Conservation (phyloP, 2,329 filamentous ascomycete species). For the Ophiocordyceps camponoti-leonardi region DNA sequence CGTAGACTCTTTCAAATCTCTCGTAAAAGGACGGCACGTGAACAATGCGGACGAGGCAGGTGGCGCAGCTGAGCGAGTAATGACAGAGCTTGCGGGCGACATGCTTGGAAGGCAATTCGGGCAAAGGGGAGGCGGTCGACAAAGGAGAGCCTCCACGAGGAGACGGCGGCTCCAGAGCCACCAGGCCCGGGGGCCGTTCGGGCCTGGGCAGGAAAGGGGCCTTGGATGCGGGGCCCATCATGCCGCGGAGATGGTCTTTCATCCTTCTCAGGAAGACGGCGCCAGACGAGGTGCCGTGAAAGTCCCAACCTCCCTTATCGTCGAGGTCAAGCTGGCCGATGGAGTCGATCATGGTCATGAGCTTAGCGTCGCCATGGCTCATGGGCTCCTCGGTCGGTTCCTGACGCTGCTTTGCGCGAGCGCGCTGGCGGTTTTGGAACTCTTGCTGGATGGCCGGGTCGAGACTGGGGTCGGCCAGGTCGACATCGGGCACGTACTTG, state of each 20-base stretch:
- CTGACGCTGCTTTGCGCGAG: slow-evolving; percentile 26
- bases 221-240: slow-evolving; percentile 48
- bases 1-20: slow-evolving; percentile 63
- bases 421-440: slow-evolving; percentile 36
- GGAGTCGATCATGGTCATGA: slow-evolving; percentile 90
- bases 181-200: slow-evolving; percentile 29
- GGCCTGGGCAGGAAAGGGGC: slow-evolving; percentile 39
- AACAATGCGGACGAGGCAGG: slow-evolving; percentile 48
- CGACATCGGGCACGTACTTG: slow-evolving; percentile 66
- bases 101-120: slow-evolving; percentile 53
- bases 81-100: slow-evolving; percentile 34
- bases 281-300: slow-evolving; percentile 84
- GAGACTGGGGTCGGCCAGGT: slow-evolving; percentile 70
- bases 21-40: slow-evolving; percentile 70
- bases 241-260: slow-evolving; percentile 69
- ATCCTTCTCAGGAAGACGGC: slow-evolving; percentile 75
- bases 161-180: slow-evolving; percentile 52
- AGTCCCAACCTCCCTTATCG: slow-evolving; percentile 85
- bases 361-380: slow-evolving; percentile 47
- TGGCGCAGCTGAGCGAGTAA: slow-evolving; percentile 38
- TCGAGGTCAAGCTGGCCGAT: slow-evolving; percentile 84
- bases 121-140: slow-evolving; percentile 30
- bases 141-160: slow-evolving; percentile 47
- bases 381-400: slow-evolving; percentile 13
- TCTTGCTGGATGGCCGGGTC: slow-evolving; percentile 63